Base-by-base conservation (phyloP, 805 yeast species). In the Myxozyma monticola region DNA sequence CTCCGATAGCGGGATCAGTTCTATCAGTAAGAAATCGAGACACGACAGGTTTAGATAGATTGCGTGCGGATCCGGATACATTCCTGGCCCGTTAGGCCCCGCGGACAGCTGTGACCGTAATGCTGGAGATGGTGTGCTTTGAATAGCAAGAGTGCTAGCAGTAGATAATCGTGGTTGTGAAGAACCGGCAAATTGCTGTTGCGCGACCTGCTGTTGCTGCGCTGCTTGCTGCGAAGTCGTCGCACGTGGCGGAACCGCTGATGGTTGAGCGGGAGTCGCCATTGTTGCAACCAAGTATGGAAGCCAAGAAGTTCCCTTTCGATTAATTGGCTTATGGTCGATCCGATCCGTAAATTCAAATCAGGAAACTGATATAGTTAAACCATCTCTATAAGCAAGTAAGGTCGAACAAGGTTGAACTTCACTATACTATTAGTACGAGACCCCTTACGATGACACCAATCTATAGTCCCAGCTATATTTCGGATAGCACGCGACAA, bases 1-100 rank as follows among this genome's bases (percentile, higher is more conserved):
- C 38, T 83, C 75, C 0, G 89, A 79, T 37, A 83, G 66, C 2
- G 96, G 95, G 1, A 88, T 81, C 31, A 86, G 71, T 66, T 89
- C 96, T 62, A 83, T 84, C 25, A 90, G 67, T 17, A 89, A 76
- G 58, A 81, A 76, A 41, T 84, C 85, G 48, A 85, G 69, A 38
- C 82, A 76, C 2, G 76, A 63, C 8, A 77, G 65, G 60, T 77
- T 83, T n/a, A 85, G 80, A 29, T 56, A 58, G n/a, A 60, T 45
- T 14, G 63, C 60, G 36, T 59, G 62, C 35, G 62, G 60, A 44
- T 59, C 62, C 15, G 58, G 21, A 35, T 43, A 36, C 36, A 30
- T 40, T 14, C 45, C 45, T n/a, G 41, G 35, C 17, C 38, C 47
- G 3, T 37, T 26, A 8, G 47, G 47, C 6, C 47, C 17, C 25